Evolutionary conservation across 352 stramenopile species (phyloP).

Genomic region (Thalassiosira livingstoniorum): DNA sequence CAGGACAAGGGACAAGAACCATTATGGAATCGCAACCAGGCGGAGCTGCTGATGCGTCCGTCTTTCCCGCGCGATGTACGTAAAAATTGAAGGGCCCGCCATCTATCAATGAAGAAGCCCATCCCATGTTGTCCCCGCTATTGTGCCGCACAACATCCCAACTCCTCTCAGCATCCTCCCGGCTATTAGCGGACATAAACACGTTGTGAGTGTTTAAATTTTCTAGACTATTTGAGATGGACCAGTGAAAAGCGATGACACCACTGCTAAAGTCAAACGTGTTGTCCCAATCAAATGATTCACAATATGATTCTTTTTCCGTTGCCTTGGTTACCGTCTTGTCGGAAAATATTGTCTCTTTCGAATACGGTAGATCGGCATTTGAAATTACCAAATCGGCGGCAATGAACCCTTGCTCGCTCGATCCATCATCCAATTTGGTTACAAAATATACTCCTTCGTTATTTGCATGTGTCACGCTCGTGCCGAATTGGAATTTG

Average conservation of each 20-base stretch:
- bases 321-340: neutral
- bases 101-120: constrained; percentile 2
- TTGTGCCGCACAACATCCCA: constrained; percentile 69
- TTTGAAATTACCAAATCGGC: constrained; percentile 82
- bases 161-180: constrained; percentile 64
- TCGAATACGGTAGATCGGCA: constrained; percentile 77
- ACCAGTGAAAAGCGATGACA: constrained; percentile 88
- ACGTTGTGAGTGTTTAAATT: constrained; percentile 87
- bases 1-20: constrained; percentile 83
- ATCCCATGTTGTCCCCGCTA: constrained; percentile 1
- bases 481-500: constrained; percentile 53
- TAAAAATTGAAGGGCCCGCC: constrained; percentile 87
- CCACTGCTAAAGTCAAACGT: constrained; percentile 76
- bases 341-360: constrained; percentile 70
- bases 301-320: constrained; percentile 20
- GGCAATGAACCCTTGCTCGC: constrained; percentile 52
- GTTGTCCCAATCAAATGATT: constrained; percentile 80
- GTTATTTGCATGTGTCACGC: constrained; percentile 57
- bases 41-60: constrained; percentile 79
- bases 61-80: constrained; percentile 79
- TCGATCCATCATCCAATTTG: constrained; percentile 22
- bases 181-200: constrained; percentile 75
- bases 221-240: constrained; percentile 63
- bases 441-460: constrained; percentile 59
- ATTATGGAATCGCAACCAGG: constrained; percentile 82